Evolutionary conservation across 139 green algal species (phyloP).

Genomic region (Tetradesmus lagerheimii): DNA sequence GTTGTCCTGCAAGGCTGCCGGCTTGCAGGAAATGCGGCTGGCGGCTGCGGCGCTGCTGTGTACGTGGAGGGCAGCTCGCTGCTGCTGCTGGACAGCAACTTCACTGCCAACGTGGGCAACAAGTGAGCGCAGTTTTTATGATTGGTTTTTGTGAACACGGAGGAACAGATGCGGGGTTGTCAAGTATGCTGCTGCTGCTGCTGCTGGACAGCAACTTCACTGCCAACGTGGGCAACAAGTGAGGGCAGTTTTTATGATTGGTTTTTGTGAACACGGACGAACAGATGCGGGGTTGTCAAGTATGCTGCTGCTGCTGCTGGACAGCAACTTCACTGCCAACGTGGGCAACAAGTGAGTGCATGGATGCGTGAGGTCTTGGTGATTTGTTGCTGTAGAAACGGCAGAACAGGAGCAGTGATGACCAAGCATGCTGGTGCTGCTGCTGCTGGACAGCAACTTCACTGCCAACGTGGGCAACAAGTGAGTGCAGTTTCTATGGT

Average conservation of each 20-base stretch:
- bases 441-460: neutral
- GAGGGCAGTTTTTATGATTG: neutral
- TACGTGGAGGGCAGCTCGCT: neutral
- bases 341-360: conserved; percentile 35
- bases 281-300: no score
- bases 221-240: conserved; percentile 33
- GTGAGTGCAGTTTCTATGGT: no score
- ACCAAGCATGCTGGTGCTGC: neutral
- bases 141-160: no score
- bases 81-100: neutral
- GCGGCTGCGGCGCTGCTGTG: conserved; percentile 12
- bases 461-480: conserved; percentile 26
- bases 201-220: neutral
- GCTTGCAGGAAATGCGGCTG: neutral
- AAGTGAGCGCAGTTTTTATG: neutral
- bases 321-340: neutral
- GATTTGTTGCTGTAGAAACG: no score
- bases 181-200: neutral
- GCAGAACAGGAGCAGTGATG: no score
- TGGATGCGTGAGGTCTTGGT: neutral
- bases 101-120: conserved; percentile 21
- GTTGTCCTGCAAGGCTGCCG: conserved; percentile 27
- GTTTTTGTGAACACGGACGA: no score
- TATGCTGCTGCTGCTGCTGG: neutral
- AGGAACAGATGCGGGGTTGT: no score